These are phyloP conservation scores for Strobilomyces dryophilus DNA, from an alignment of 768 basidiomycete species.

Conservation along the genomic window DNA sequence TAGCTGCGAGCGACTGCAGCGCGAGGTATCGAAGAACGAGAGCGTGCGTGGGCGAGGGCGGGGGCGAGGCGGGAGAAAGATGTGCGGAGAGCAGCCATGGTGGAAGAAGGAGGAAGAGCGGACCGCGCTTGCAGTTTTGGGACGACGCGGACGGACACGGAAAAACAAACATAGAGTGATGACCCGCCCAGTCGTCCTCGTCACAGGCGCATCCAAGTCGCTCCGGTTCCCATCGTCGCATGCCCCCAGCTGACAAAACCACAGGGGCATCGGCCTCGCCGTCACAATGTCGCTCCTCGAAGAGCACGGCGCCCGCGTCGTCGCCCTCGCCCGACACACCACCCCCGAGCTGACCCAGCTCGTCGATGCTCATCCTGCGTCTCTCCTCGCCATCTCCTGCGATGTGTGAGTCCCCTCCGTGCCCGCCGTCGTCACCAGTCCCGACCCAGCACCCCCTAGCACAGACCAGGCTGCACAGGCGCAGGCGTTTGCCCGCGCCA, in stretches of 20 bases:
- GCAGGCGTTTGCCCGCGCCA: slow-evolving; percentile 52
- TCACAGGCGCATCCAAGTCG: slow-evolving; percentile 85
- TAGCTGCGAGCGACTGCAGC: slow-evolving; percentile 52
- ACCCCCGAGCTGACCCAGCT: slow-evolving; percentile 63
- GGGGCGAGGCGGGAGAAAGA: slow-evolving; percentile 64
- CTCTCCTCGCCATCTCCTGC: slow-evolving; percentile 57
- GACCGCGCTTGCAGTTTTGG: slow-evolving; percentile 13
- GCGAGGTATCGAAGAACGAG: slow-evolving; percentile 41
- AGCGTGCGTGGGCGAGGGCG: slow-evolving; percentile 37
- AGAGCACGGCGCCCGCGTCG: slow-evolving; percentile 61
- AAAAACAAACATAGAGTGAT: slow-evolving; percentile 10
- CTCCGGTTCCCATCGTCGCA: not conserved
- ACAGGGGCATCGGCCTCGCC: slow-evolving; percentile 76
- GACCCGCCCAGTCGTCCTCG: slow-evolving; percentile 57
- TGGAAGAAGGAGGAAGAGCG: slow-evolving; percentile 10
- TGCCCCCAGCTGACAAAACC: not conserved
- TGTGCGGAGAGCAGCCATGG: slow-evolving; percentile 57
- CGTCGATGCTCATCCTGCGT: slow-evolving; percentile 29
- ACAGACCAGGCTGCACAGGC: slow-evolving; percentile 52
- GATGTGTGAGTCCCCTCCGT: slow-evolving; percentile 59
- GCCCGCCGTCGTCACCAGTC: not conserved
- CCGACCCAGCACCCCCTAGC: slow-evolving; percentile 35
- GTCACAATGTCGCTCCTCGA: slow-evolving; percentile 62
- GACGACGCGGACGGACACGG: slow-evolving; percentile 24
- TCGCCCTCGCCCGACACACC: slow-evolving; percentile 69